Evolutionary conservation across 2,329 filamentous ascomycete species (phyloP).

Genomic region (Alternaria triticina): DNA sequence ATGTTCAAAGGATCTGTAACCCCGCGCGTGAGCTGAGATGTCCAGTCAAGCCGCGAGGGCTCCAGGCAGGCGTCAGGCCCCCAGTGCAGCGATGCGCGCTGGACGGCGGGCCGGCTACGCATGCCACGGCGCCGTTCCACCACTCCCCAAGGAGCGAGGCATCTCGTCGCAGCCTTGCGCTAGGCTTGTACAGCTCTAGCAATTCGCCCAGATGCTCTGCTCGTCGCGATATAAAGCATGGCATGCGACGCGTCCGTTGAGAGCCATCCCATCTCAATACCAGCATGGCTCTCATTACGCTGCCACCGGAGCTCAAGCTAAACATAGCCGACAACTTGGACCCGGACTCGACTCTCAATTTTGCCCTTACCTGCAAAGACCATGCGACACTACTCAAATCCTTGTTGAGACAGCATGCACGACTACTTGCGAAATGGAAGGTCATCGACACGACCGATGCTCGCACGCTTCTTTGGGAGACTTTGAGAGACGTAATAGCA

Average conservation of each 20-base stretch:
- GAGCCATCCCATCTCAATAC: not conserved
- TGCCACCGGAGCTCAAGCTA: conserved; percentile 21
- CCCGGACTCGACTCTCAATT: conserved; percentile 14
- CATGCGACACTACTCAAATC: conserved; percentile 5
- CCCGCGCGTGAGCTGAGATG: not conserved
- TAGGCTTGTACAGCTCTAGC: not conserved
- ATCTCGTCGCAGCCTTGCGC: not conserved
- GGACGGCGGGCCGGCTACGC: not conserved
- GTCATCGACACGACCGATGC: conserved; percentile 1
- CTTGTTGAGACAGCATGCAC: conserved; percentile 11
- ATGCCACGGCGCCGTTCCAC: not conserved
- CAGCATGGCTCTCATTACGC: conserved; percentile 11
- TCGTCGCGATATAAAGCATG: not conserved
- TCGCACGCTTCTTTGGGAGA: conserved; percentile 6
- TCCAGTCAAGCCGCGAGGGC: not conserved
- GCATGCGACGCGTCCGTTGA: not conserved
- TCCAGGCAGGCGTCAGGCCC: not conserved
- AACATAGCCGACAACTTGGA: conserved; percentile 14
- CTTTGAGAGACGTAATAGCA: conserved; percentile 12
- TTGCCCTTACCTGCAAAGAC: conserved; percentile 20
- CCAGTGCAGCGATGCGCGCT: not conserved
- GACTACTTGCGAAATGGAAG: conserved; percentile 7
- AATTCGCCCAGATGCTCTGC: not conserved
- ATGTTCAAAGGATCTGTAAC: not conserved
- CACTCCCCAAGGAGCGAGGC: not conserved